Conservation (phyloP, 495 filamentous ascomycete species). For the Astrocystis sublimbata region DNA sequence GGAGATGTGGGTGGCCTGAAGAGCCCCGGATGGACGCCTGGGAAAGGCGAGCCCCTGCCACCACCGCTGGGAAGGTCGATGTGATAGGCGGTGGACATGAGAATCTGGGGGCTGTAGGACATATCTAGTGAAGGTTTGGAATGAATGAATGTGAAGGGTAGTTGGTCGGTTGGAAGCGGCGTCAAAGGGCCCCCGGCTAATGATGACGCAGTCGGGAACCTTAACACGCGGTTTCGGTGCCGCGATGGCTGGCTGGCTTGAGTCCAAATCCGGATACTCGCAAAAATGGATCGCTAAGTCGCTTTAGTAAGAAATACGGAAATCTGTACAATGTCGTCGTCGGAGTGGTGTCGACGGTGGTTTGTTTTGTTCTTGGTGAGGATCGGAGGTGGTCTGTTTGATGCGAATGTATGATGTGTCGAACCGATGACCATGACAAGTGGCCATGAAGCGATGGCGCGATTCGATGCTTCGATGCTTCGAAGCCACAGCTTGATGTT, state of each 20-base stretch:
- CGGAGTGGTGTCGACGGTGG: neutral
- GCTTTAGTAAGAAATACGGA: neutral
- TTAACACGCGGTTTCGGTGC: neutral
- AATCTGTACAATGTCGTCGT: neutral
- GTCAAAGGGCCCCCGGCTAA: neutral
- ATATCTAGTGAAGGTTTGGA: slow-evolving; percentile 26
- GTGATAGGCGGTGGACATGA: slow-evolving; percentile 54
- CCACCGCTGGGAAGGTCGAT: slow-evolving; percentile 40
- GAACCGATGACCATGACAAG: neutral
- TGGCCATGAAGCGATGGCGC: neutral
- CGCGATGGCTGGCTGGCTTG: neutral
- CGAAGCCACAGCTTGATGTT: neutral
- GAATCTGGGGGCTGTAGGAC: slow-evolving; percentile 44
- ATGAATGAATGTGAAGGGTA: neutral
- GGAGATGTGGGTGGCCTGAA: slow-evolving; percentile 71
- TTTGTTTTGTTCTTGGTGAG: neutral
- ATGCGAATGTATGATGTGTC: neutral
- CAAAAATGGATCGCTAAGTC: neutral
- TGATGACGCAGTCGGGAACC: neutral
- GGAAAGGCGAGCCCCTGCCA: slow-evolving; percentile 33
- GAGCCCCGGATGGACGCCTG: slow-evolving; percentile 59
- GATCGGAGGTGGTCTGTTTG: neutral
- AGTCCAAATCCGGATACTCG: neutral
- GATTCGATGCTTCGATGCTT: neutral
- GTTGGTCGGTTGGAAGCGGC: neutral